Percentiles rank a stretch among this genome's conserved stretches.
These are phyloP conservation scores for Phytophthora meadii DNA, from an alignment of 352 stramenopile genomes.

Conservation along the genomic window DNA sequence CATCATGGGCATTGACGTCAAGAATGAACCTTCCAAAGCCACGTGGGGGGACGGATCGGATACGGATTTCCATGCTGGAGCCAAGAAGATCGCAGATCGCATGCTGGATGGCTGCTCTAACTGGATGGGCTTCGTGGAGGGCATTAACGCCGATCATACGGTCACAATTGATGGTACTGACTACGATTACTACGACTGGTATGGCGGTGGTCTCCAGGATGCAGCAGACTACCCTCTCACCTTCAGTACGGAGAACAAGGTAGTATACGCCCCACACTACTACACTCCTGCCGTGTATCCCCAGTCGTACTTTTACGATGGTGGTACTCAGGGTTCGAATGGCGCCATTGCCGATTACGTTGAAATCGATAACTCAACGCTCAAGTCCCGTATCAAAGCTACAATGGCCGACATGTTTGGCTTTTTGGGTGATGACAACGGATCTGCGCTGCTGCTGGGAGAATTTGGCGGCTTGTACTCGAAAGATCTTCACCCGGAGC, in stretches of 20 bases:
- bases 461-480: slow-evolving; percentile 69
- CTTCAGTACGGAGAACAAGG: slow-evolving; percentile 60
- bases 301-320: slow-evolving; percentile 64
- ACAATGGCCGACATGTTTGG: slow-evolving; percentile 81
- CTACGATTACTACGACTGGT: slow-evolving; percentile 75
- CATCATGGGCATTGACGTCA: slow-evolving; percentile 65
- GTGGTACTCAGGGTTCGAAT: slow-evolving; percentile 38
- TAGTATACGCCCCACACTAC: slow-evolving; percentile 85
- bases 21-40: slow-evolving; percentile 64
- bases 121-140: slow-evolving; percentile 80
- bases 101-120: slow-evolving; percentile 73
- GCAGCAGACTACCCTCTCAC: slow-evolving; percentile 49
- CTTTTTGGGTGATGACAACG: slow-evolving; percentile 55
- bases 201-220: slow-evolving; percentile 57
- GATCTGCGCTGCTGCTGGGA: slow-evolving; percentile 60
- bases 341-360: slow-evolving; percentile 50
- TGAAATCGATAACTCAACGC: slow-evolving; percentile 57
- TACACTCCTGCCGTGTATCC: slow-evolving; percentile 73
- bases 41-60: slow-evolving; percentile 51
- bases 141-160: slow-evolving; percentile 53
- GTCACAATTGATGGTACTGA: slow-evolving; percentile 54
- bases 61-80: slow-evolving; percentile 57
- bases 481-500: slow-evolving; percentile 51
- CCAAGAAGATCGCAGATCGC: slow-evolving; percentile 55
- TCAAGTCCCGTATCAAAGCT: slow-evolving; percentile 53